Percentiles rank a stretch among this genome's conserved stretches.
phyloP scores from a whole-genome alignment of 768 basidiomycete genomes.

The Suillus discolor region DNA sequence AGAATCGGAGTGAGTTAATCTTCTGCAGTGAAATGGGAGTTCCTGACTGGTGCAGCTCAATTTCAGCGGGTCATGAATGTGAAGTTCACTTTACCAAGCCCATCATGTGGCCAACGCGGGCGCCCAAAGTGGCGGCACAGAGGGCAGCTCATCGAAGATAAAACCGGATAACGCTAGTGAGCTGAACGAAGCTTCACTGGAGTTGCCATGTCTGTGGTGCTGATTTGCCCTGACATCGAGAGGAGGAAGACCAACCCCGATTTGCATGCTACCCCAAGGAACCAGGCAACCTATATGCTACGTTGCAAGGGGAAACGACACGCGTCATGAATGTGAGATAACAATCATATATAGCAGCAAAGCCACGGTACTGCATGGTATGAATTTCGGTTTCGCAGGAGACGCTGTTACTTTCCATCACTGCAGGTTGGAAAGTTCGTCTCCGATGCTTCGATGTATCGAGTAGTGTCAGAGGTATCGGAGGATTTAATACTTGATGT shows the following conservation, averaged over 20 bases:
- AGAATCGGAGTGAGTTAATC: not conserved
- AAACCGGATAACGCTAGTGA: not conserved
- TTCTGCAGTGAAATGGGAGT: not conserved
- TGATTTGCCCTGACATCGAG: constrained; percentile 3
- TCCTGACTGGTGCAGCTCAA: constrained; percentile 4
- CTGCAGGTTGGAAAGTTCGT: not conserved
- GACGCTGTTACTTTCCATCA: not conserved
- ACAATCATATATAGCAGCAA: not conserved
- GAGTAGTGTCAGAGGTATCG: not conserved
- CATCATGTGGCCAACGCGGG: not conserved
- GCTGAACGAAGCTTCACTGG: not conserved
- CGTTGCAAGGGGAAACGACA: not conserved
- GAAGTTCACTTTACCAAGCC: not conserved
- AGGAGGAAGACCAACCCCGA: not conserved
- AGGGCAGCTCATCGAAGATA: not conserved
- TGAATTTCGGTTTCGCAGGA: not conserved
- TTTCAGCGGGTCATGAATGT: not conserved
- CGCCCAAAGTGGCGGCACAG: not conserved
- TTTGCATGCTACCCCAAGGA: not conserved
- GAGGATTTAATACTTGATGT: not conserved
- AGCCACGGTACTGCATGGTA: not conserved
- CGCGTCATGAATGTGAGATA: not conserved
- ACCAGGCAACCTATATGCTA: not conserved
- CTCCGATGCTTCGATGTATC: not conserved
- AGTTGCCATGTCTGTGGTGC: not conserved